These are phyloP conservation scores for Kwoniella heveanensis DNA, from an alignment of 768 basidiomycete genomes.

Conservation along the genomic window DNA sequence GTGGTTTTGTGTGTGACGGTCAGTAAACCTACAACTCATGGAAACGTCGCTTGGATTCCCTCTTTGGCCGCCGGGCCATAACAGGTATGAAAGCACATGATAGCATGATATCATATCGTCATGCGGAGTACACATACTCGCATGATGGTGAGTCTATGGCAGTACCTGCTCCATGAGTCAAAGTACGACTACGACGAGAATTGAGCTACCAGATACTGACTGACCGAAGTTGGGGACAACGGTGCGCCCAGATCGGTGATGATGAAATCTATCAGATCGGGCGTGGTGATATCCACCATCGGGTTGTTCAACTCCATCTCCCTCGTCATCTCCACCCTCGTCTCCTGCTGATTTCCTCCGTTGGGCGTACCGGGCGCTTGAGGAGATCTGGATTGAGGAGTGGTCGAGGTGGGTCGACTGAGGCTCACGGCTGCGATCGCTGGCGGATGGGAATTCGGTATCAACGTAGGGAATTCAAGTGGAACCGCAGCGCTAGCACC, in stretches of 20 bases:
- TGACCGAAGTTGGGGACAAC: conserved; percentile 72
- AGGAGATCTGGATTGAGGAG: conserved; percentile 12
- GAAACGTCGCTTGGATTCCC: too few species aligned
- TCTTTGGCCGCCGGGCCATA: too few species aligned
- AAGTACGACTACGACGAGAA: conserved; percentile 55
- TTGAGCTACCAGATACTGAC: conserved; percentile 93
- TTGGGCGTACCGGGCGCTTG: conserved; percentile 6
- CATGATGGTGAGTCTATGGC: too few species aligned
- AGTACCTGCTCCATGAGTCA: too few species aligned
- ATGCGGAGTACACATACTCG: too few species aligned
- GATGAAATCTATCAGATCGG: conserved; percentile 89
- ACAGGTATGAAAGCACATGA: too few species aligned
- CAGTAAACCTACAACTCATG: too few species aligned
- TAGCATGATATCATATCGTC: too few species aligned
- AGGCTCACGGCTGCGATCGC: conserved; percentile 8
- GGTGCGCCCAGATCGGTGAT: conserved; percentile 89
- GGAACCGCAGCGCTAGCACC: too few species aligned
- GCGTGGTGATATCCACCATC: conserved; percentile 90
- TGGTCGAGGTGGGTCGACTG: conserved; percentile 1
- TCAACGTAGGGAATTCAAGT: conserved; percentile 17
- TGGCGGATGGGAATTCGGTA: conserved; percentile 32
- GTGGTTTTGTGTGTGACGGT: too few species aligned
- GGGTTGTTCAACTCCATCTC: conserved; percentile 83
- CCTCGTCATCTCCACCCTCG: conserved; percentile 67
- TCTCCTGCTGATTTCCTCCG: too few species aligned